phyloP scores from a whole-genome alignment of 2,329 filamentous ascomycete species.

The Aureobasidium namibiae region DNA sequence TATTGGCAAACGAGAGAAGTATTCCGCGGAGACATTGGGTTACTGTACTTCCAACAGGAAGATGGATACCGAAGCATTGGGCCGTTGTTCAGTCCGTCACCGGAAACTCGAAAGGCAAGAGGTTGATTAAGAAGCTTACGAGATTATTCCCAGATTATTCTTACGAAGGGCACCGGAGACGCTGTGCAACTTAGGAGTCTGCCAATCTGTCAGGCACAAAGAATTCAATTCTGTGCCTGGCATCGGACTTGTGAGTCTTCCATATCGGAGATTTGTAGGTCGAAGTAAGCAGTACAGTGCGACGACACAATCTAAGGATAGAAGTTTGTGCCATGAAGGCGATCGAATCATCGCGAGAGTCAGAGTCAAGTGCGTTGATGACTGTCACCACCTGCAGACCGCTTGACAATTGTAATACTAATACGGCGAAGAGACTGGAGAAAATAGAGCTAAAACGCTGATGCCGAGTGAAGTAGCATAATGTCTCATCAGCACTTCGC shows the following conservation, averaged over 20 bases:
- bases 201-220: conserved; percentile 6
- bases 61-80: neutral
- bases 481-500: neutral
- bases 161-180: neutral
- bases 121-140: neutral
- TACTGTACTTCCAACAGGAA: neutral
- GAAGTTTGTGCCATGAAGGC: neutral
- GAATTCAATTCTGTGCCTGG: neutral
- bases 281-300: neutral
- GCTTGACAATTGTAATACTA: neutral
- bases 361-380: neutral
- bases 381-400: neutral
- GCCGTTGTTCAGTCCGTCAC: neutral
- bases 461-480: neutral
- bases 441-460: neutral
- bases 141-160: neutral
- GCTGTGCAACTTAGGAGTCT: neutral
- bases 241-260: neutral
- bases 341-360: neutral
- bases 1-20: neutral
- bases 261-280: neutral
- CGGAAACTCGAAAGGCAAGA: neutral
- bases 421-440: neutral
- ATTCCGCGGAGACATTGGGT: neutral
- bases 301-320: neutral